Conservation (phyloP, 1,284 basidiomycete species). For the Ustilago shanxiensis region DNA sequence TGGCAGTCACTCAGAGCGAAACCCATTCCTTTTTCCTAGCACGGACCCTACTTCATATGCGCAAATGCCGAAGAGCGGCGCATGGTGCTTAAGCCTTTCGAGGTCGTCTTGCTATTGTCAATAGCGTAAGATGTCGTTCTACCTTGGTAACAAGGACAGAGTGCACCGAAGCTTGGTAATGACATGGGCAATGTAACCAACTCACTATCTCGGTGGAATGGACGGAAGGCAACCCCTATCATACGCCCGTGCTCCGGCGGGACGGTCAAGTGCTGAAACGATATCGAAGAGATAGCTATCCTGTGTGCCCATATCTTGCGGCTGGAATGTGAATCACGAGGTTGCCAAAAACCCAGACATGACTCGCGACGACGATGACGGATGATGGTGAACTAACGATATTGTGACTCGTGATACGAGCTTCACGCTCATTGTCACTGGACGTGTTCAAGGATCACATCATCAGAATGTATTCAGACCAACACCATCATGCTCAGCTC, state of each 20-base stretch:
- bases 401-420: background rate
- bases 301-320: background rate
- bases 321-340: background rate
- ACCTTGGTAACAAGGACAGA: no score
- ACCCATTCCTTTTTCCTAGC: background rate
- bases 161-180: background rate
- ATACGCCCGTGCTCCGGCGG: constrained; percentile 2
- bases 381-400: background rate
- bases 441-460: background rate
- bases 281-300: background rate
- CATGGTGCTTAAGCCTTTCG: background rate
- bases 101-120: background rate
- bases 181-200: no score
- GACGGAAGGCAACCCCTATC: constrained; percentile 14
- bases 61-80: background rate
- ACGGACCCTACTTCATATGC: constrained; percentile 1
- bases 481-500: background rate
- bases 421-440: background rate
- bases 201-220: constrained; percentile 10
- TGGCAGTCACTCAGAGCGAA: background rate
- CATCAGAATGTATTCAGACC: background rate
- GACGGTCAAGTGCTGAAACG: background rate
- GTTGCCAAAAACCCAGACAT: background rate
- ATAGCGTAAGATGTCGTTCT: no score
- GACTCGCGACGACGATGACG: background rate